Evolutionary conservation across 2,329 filamentous ascomycete species (phyloP), one percentile per base, ranked within the genome.

Genomic region (Polytolypa hystricis): DNA sequence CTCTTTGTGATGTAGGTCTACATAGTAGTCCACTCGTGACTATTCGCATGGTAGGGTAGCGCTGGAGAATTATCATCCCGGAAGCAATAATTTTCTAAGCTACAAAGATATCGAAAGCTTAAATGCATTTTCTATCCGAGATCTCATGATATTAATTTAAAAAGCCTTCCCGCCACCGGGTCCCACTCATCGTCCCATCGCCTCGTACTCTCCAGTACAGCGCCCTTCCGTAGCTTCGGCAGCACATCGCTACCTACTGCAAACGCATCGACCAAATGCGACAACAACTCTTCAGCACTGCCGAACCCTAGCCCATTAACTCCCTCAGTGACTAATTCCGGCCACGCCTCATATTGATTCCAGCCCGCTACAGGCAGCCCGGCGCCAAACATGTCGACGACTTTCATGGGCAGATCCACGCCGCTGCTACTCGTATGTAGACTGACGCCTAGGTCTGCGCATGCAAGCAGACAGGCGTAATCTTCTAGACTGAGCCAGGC

Each of bases 301-400:
- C 75, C 75, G 52, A 98, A 98, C 0, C 91, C 87, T 48, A 74
- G 73, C 1, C 91, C 91, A 54, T 96, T 96, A 26, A 78, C 68
- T 0, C 83, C 81, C 51, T 96, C 87, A 35, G 73, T 80, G 17
- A 98, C 83, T n/a, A 98, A 66, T 62, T 98, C 91, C 2, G 74
- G 68, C 70, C 93, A 94, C 43, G 87, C 89, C 54, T 87, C 79
- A 53, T 93, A 98, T 2, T 73, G 72, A 17, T 74, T 75, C 70
- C 91, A 96, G 3, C 86, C 89, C 0, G 81, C 79, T 0, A 98
- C 91, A 0, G 91, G 91, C 18, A 98, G 65, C 0, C 89, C 91
- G 0, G 87, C 82, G 2, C 91, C 91, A 56, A 98, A 96, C 87
- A 98, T 95, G 56, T 98, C 91, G 10, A 98, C 87, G 1, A 98